Evolutionary conservation across 495 filamentous ascomycete species (phyloP).

Genomic region (Tetracladium marchalianum): DNA sequence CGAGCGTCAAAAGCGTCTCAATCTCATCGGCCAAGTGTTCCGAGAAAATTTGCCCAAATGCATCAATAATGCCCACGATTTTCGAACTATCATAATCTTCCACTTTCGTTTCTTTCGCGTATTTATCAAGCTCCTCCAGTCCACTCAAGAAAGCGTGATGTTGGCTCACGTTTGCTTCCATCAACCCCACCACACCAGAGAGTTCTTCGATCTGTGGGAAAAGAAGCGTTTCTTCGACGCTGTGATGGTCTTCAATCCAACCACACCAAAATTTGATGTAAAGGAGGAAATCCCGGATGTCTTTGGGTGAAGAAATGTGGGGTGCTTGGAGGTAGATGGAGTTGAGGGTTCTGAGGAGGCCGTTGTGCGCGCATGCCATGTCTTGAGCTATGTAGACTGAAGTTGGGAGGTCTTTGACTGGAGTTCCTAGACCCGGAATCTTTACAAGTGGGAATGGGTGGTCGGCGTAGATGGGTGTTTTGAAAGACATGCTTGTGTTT

Average conservation of each 20-base stretch:
- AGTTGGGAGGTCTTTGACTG: neutral
- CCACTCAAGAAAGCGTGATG: conserved; percentile 25
- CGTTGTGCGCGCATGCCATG: conserved; percentile 37
- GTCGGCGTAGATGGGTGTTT: no score
- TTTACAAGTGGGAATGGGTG: no score
- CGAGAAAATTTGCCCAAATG: conserved; percentile 25
- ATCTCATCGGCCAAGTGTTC: conserved; percentile 33
- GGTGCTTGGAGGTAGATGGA: conserved; percentile 35
- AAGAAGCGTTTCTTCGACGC: conserved; percentile 21
- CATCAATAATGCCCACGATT: conserved; percentile 27
- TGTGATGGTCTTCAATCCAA: conserved; percentile 21
- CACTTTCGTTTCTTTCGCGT: conserved; percentile 1
- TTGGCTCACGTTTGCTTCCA: conserved; percentile 16
- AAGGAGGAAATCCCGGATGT: conserved; percentile 27
- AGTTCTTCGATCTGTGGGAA: conserved; percentile 23
- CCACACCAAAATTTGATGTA: conserved; percentile 25
- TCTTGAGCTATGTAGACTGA: conserved; percentile 22
- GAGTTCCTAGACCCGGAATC: no score
- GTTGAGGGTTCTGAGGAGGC: conserved; percentile 37
- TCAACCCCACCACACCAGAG: conserved; percentile 14
- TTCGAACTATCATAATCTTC: conserved; percentile 19
- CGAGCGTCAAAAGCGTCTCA: conserved; percentile 18
- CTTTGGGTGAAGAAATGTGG: conserved; percentile 16
- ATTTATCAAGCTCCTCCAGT: conserved; percentile 7
- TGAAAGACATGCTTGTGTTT: no score